Evolutionary conservation across 257 asterid genomes (phyloP).

Genomic region (Euphrasia confusa): DNA sequence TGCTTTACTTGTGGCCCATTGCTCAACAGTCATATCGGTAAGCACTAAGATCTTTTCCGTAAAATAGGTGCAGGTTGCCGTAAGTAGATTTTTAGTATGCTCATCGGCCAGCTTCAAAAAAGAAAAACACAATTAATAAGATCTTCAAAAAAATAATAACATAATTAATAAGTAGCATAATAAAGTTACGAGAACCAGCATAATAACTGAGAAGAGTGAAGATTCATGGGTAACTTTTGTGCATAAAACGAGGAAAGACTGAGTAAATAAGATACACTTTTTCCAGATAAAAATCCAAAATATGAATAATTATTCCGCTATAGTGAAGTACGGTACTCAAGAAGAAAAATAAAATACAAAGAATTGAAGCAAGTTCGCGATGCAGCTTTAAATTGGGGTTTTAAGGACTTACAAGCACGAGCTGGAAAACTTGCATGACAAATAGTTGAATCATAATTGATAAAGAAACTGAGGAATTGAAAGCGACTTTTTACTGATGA

Average conservation of each 20-base stretch:
- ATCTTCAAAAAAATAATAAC: too few relatives aligned
- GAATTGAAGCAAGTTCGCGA: too few relatives aligned
- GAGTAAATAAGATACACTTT: neutral
- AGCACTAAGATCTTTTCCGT: too few relatives aligned
- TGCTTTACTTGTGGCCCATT: too few relatives aligned
- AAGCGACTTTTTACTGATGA: conserved; percentile 2
- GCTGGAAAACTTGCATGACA: conserved; percentile 15
- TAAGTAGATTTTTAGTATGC: too few relatives aligned
- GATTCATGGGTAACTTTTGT: neutral
- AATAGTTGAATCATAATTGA: conserved; percentile 7
- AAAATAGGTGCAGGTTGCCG: too few relatives aligned
- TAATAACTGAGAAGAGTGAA: neutral
- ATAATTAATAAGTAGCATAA: too few relatives aligned
- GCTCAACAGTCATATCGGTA: too few relatives aligned
- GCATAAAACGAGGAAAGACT: neutral
- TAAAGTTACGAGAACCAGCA: neutral
- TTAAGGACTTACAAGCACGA: neutral
- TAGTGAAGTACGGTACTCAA: too few relatives aligned
- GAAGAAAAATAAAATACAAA: too few relatives aligned
- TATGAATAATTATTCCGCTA: neutral
- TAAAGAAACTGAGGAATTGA: conserved; percentile 6
- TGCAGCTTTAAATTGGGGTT: neutral
- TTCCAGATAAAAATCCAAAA: neutral
- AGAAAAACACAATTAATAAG: too few relatives aligned
- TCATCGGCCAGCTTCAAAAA: too few relatives aligned